phyloP scores from a whole-genome alignment of 805 yeast species.

The Tetrapisispora taiwanensis region DNA sequence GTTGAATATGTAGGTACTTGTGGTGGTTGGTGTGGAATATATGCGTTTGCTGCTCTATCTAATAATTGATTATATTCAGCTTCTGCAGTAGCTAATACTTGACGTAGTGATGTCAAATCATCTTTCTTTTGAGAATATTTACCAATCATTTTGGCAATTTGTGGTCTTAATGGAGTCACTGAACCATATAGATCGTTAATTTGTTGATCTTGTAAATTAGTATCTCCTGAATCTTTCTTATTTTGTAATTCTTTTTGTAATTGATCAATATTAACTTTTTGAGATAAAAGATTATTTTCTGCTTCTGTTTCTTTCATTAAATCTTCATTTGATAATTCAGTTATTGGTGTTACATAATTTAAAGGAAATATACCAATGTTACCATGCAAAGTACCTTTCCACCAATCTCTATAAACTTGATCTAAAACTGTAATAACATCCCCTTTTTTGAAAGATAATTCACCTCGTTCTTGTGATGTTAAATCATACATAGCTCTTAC shows the following conservation, averaged over 20 bases:
- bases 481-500: slow-evolving; percentile 84
- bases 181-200: slow-evolving; percentile 65
- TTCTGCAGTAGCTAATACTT: slow-evolving; percentile 60
- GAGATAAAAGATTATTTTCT: slow-evolving; percentile 46
- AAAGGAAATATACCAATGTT: slow-evolving; percentile 82
- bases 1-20: neutral
- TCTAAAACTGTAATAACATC: slow-evolving; percentile 84
- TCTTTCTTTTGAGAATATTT: slow-evolving; percentile 68
- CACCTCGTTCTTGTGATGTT: slow-evolving; percentile 70
- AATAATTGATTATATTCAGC: slow-evolving; percentile 58
- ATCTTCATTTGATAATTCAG: slow-evolving; percentile 56
- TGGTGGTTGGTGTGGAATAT: slow-evolving; percentile 7
- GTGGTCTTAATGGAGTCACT: slow-evolving; percentile 62
- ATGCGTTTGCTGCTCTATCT: slow-evolving; percentile 38
- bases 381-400: slow-evolving; percentile 81
- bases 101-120: slow-evolving; percentile 62
- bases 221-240: slow-evolving; percentile 19
- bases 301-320: slow-evolving; percentile 37
- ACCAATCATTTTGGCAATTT: slow-evolving; percentile 65
- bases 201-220: slow-evolving; percentile 45
- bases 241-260: slow-evolving; percentile 32
- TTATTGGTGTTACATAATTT: slow-evolving; percentile 76
- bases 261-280: slow-evolving; percentile 55
- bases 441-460: slow-evolving; percentile 75
- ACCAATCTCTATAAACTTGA: slow-evolving; percentile 87